Percentiles rank a stretch among this genome's conserved stretches.
These are phyloP conservation scores for Panicum hallii DNA, from an alignment of 202 grass and related monocot species.

Conservation along the genomic window DNA sequence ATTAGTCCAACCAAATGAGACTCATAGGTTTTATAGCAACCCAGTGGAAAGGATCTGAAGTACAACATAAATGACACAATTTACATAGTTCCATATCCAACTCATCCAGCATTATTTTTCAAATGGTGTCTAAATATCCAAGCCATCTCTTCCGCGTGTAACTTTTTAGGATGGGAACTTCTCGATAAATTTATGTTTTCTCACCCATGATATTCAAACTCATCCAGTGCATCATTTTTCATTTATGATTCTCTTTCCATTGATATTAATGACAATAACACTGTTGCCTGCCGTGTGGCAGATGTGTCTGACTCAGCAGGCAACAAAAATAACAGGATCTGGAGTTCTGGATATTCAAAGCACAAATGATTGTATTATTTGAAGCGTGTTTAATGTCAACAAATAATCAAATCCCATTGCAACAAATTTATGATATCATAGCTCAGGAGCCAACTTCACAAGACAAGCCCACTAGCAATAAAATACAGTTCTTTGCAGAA, in stretches of 20 bases:
- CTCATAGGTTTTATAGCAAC: constrained; percentile 46
- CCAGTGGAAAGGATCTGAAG: constrained; percentile 60
- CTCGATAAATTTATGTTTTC: neutral
- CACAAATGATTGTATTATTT: neutral
- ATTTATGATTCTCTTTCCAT: neutral
- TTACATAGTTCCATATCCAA: too few species aligned
- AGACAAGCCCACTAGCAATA: neutral
- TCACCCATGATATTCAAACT: neutral
- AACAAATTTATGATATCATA: neutral
- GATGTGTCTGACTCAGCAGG: neutral
- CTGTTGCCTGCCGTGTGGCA: neutral
- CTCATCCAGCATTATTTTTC: neutral
- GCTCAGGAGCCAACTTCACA: neutral
- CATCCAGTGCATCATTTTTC: neutral
- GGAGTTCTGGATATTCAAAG: too few species aligned
- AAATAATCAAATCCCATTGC: neutral
- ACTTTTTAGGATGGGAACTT: neutral
- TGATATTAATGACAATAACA: neutral
- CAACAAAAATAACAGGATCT: neutral
- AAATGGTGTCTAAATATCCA: neutral
- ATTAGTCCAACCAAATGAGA: constrained; percentile 59
- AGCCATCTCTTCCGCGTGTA: neutral
- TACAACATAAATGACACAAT: constrained; percentile 27
- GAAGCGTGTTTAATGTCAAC: neutral
- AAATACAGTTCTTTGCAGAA: neutral